Percentiles rank a stretch among this genome's conserved stretches.
phyloP scores from a whole-genome alignment of 2,329 filamentous ascomycete species.

The Curvularia hawaiiensis region DNA sequence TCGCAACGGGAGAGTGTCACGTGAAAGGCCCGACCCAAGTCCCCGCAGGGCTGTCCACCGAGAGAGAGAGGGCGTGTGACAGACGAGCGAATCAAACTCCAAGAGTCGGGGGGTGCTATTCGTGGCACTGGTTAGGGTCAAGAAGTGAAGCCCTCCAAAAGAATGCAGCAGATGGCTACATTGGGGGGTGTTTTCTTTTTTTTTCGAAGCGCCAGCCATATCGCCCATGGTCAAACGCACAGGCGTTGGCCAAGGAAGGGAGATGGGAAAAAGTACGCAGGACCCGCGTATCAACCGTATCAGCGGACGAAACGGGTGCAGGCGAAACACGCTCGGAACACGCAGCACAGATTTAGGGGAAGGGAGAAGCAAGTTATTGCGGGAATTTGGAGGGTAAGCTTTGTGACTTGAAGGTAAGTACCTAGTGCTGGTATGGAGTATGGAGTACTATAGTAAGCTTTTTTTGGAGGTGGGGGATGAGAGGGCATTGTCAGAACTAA shows the following conservation, averaged over 20 bases:
- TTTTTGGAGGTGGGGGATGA: no score
- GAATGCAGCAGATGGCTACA: not conserved
- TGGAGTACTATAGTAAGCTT: no score
- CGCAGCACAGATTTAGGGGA: not conserved
- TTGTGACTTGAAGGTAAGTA: not conserved
- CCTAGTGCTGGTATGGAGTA: no score
- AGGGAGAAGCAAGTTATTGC: not conserved
- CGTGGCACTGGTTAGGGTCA: no score
- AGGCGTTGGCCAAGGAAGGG: not conserved
- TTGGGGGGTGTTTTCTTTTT: not conserved
- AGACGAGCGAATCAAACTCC: not conserved
- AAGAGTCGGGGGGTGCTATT: not conserved
- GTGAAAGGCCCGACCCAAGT: not conserved
- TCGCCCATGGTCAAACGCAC: not conserved
- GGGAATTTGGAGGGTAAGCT: not conserved
- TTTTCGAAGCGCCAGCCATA: not conserved
- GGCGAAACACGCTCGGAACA: not conserved
- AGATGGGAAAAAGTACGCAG: not conserved
- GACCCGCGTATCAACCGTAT: not conserved
- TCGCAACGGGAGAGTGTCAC: not conserved
- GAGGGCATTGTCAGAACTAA: not conserved
- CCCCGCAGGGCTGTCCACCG: not conserved
- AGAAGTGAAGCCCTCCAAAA: not conserved
- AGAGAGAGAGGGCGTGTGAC: not conserved
- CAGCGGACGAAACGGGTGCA: not conserved